Conservation (phyloP, 2,329 filamentous ascomycete species). For the Stenocarpella maydis region DNA sequence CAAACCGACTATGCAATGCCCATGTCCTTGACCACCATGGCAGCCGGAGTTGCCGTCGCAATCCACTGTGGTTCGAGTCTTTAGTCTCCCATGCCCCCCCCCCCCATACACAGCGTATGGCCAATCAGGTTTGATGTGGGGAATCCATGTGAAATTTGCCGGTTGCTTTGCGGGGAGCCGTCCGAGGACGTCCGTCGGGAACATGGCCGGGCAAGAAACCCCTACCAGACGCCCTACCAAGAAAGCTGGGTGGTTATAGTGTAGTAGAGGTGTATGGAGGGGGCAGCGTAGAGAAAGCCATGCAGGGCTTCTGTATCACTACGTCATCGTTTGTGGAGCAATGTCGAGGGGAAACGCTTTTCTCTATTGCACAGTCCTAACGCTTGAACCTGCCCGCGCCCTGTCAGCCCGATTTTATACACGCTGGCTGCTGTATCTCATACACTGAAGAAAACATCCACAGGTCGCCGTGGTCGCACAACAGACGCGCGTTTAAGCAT, state of each 20-base stretch:
- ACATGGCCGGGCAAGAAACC: background rate
- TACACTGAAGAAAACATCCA: background rate
- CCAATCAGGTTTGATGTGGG: constrained; percentile 6
- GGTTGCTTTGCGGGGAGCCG: constrained; percentile 7
- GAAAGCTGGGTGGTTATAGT: background rate
- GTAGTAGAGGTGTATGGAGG: too few relatives aligned
- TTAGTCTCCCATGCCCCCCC: too few relatives aligned
- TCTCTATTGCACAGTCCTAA: background rate
- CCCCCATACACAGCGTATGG: background rate
- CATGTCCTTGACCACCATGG: background rate
- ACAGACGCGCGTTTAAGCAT: background rate
- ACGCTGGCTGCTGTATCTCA: background rate
- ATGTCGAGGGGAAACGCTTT: constrained; percentile 7
- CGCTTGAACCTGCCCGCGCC: background rate
- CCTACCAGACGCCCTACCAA: background rate
- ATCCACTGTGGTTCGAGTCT: background rate
- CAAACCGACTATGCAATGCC: background rate
- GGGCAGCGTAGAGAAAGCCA: background rate
- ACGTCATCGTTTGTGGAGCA: too few relatives aligned
- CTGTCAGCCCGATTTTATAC: background rate
- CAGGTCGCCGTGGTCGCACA: background rate
- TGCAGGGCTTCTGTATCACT: background rate
- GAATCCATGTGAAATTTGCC: background rate
- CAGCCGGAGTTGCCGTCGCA: constrained; percentile 15
- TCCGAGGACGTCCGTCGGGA: background rate